These are phyloP conservation scores for Daldinia bambusicola DNA, from an alignment of 495 filamentous ascomycete species.

Conservation along the genomic window DNA sequence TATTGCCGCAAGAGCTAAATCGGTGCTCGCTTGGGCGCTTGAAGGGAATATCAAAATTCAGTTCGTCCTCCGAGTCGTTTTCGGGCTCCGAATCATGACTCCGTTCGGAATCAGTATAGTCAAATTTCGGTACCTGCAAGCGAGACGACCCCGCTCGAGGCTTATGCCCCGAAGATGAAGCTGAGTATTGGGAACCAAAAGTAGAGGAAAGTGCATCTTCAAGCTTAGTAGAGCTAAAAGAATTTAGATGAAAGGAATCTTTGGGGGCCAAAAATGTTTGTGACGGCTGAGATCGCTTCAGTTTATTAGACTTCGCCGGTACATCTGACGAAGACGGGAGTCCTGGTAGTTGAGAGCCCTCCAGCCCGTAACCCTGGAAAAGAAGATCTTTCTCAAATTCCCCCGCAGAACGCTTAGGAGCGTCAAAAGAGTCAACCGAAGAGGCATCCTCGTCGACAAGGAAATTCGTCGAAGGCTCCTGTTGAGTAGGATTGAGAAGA, in stretches of 20 bases:
- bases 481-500: slow-evolving; percentile 19
- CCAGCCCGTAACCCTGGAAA: slow-evolving; percentile 53
- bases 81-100: neutral
- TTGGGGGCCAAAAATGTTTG: neutral
- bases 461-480: slow-evolving; percentile 35
- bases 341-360: slow-evolving; percentile 52
- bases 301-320: slow-evolving; percentile 6
- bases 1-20: slow-evolving; percentile 6
- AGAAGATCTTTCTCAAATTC: slow-evolving; percentile 59
- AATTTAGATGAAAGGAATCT: slow-evolving; percentile 2
- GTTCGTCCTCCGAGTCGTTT: slow-evolving; percentile 41
- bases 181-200: slow-evolving; percentile 16
- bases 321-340: slow-evolving; percentile 52
- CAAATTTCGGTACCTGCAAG: slow-evolving; percentile 33
- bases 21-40: slow-evolving; percentile 16
- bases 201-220: slow-evolving; percentile 10
- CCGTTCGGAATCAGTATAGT: slow-evolving; percentile 33
- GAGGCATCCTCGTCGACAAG: slow-evolving; percentile 52
- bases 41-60: slow-evolving; percentile 45
- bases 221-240: slow-evolving; percentile 21
- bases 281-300: slow-evolving; percentile 11
- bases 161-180: slow-evolving; percentile 17
- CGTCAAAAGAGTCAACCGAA: slow-evolving; percentile 48
- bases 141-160: slow-evolving; percentile 14
- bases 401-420: slow-evolving; percentile 41